Evolutionary conservation across 257 asterid species (phyloP), one percentile per base, ranked within the genome.

Genomic region (Solanum peruvianum): DNA sequence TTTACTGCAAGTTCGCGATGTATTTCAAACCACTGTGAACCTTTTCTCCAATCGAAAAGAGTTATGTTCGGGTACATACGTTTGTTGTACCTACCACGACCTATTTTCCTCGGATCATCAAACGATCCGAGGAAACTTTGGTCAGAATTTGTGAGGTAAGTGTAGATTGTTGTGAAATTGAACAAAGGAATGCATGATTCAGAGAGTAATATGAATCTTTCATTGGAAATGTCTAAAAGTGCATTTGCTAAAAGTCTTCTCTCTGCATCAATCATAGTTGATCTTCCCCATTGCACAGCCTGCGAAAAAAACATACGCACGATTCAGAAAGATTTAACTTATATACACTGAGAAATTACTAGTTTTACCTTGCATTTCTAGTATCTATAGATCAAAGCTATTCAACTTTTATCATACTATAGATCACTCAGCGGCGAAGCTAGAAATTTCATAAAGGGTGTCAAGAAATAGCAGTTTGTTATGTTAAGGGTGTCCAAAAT

Each of bases 111-210:
- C 3, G 92, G 96, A 87, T 95, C 97, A 25, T 94, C 95, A 27
- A 94, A 95, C 25, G 91, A 67, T 37, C 89, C 88, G 2, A 95
- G 92, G 88, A 89, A 92, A 89, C 98, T 95, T 11, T 80, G 92
- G 86, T 90, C 70, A 37, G 98, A 87, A 89, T 90, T 87, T 10
- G 90, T 86, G 81, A 94, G 94, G 93, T 91, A 92, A 77, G 42
- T 86, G 93, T 95, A 94, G 89, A 93, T 85, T 9, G 91, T 91
- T 16, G 94, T 89, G 91, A 96, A 94, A 84, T 94, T 95, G 90
- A 93, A 95, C 21, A 95, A 9, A 16, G 98, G 98, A 83, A 95
- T 96, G 94, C 98, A 95, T 10, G 98, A 88, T 81, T 96, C 98
- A 0, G 98, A 96, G 82, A 95, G 87, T 35, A 95, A 91, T 25